Conservation (phyloP, 192 early-diverging fungal species). For the Coemansia sp. region DNA sequence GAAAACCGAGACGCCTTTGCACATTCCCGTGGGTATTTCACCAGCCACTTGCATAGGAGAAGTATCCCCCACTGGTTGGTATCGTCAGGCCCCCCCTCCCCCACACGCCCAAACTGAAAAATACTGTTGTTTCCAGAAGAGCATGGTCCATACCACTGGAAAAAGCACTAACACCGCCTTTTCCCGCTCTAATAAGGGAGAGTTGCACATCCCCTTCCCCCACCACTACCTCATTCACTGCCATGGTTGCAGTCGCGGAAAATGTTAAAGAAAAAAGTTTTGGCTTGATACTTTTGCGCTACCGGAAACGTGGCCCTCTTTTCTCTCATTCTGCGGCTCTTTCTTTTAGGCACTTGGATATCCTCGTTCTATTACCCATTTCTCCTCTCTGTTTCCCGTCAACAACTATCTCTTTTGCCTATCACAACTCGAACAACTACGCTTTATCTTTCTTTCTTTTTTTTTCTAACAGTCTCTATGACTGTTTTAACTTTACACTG, state of each 20-base stretch:
- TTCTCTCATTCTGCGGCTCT: neutral
- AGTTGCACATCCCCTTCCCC: neutral
- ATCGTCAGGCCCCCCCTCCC: neutral
- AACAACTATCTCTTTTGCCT: neutral
- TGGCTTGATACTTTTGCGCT: neutral
- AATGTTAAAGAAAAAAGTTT: neutral
- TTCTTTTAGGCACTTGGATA: constrained; percentile 1
- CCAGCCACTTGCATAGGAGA: neutral
- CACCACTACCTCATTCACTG: neutral
- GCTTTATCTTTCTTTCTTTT: neutral
- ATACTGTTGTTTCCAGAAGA: neutral
- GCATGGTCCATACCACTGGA: neutral
- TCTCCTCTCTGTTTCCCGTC: neutral
- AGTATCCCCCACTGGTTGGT: neutral
- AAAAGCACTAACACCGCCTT: neutral
- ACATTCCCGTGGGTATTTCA: neutral
- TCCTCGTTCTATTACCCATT: neutral
- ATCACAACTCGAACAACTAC: neutral
- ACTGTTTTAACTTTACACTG: neutral
- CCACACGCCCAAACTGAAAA: neutral
- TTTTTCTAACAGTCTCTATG: neutral
- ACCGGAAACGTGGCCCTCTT: neutral
- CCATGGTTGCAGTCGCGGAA: neutral
- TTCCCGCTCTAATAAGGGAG: neutral
- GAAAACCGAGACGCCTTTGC: neutral